phyloP scores from a whole-genome alignment of 1,284 basidiomycete species.

The Ustilago nuda region DNA sequence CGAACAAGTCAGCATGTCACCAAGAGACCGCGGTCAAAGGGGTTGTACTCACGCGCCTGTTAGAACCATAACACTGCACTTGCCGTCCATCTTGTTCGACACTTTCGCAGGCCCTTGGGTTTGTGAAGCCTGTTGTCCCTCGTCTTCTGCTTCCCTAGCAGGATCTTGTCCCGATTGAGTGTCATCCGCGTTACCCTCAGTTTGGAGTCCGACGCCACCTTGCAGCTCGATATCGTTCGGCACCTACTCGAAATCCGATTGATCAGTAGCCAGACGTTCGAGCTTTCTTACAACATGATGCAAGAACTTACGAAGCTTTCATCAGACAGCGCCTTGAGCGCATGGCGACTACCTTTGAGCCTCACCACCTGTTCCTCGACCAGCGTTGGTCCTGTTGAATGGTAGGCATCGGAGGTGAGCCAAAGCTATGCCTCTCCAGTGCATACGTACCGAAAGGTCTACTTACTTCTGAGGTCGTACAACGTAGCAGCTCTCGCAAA shows the following conservation, averaged over 20 bases:
- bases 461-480: conserved; percentile 37
- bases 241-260: conserved; percentile 16
- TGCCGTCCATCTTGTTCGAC: background rate
- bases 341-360: conserved; percentile 40
- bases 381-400: conserved; percentile 23
- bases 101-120: background rate
- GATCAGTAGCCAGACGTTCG: background rate
- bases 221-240: conserved; percentile 45
- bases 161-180: no score
- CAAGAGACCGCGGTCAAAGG: background rate
- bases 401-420: background rate
- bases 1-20: background rate
- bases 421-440: background rate
- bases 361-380: conserved; percentile 30
- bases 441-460: background rate
- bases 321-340: conserved; percentile 41
- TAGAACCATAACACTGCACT: conserved; percentile 44
- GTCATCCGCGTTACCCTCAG: background rate
- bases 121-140: background rate
- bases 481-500: conserved; percentile 37
- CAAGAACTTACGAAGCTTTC: conserved; percentile 37
- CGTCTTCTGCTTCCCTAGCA: background rate
- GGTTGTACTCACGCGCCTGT: conserved; percentile 48
- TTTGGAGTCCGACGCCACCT: conserved; percentile 24
- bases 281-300: background rate